Percentiles rank a stretch among this genome's conserved stretches.
Conservation (phyloP, 2,329 filamentous ascomycete genomes). For the Anisogramma anomala region DNA sequence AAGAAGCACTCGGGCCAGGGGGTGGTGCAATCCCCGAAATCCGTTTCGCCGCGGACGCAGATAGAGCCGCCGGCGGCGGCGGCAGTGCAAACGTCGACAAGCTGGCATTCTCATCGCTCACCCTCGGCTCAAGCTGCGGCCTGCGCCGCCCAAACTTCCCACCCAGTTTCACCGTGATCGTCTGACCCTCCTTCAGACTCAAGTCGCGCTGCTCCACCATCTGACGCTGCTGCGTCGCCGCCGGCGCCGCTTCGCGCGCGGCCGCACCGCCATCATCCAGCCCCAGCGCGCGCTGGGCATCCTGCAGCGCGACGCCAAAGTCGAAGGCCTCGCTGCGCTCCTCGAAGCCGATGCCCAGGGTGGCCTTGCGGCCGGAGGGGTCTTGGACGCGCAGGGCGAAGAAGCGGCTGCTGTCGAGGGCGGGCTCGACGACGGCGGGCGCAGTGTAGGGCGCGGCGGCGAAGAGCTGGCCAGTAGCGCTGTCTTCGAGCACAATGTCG, state of each 20-base stretch:
- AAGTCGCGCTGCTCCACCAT: slow-evolving; percentile 58
- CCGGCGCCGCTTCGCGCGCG: slow-evolving; percentile 23
- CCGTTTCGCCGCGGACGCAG: slow-evolving; percentile 15
- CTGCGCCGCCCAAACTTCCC: slow-evolving; percentile 41
- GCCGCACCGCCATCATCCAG: slow-evolving; percentile 35
- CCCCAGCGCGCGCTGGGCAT: slow-evolving; percentile 59
- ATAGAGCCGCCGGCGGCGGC: slow-evolving; percentile 44
- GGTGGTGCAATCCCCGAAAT: slow-evolving; percentile 46
- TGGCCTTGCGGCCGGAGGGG: slow-evolving; percentile 61
- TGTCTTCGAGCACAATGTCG: slow-evolving; percentile 71
- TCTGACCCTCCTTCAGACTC: slow-evolving; percentile 80
- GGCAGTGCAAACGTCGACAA: slow-evolving; percentile 58
- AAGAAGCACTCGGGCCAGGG: slow-evolving; percentile 47
- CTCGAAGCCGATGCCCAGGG: slow-evolving; percentile 77
- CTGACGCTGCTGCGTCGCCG: slow-evolving; percentile 27
- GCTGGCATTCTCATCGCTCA: slow-evolving; percentile 23
- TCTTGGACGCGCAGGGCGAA: slow-evolving; percentile 75
- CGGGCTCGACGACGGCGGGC: slow-evolving; percentile 58
- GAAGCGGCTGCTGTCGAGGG: slow-evolving; percentile 69
- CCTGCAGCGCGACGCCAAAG: slow-evolving; percentile 69
- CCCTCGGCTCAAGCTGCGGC: slow-evolving; percentile 19
- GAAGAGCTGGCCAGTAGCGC: slow-evolving; percentile 61
- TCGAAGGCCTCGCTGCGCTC: slow-evolving; percentile 79
- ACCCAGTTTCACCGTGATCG: slow-evolving; percentile 69
- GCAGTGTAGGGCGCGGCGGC: slow-evolving; percentile 70